Evolutionary conservation across 75 land plant genomes (phyloP).

Genomic region (Pinus albicaulis): DNA sequence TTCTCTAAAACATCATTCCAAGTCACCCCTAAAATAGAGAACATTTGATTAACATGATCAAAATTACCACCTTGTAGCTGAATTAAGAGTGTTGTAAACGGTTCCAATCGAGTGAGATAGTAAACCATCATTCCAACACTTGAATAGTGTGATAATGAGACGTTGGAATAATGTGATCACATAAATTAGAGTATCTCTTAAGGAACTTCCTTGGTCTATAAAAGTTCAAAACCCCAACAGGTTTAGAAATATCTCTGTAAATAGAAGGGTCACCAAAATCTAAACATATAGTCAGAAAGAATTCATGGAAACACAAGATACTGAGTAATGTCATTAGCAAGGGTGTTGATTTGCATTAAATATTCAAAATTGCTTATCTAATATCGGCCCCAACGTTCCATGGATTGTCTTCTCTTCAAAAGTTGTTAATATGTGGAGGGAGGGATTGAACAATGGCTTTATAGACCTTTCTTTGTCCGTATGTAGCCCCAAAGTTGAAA

Average conservation of each 20-base stretch:
- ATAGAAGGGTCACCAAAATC: slow-evolving; percentile 74
- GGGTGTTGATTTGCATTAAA: slow-evolving; percentile 94
- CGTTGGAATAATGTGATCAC: slow-evolving; percentile 94
- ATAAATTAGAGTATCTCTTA: slow-evolving; percentile 92
- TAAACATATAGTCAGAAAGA: slow-evolving; percentile 85
- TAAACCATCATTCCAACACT: slow-evolving; percentile 93
- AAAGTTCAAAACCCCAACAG: slow-evolving; percentile 92
- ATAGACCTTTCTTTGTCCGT: slow-evolving; percentile 68
- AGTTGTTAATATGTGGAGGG: slow-evolving; percentile 91
- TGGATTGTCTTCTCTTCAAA: slow-evolving; percentile 84
- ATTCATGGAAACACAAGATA: slow-evolving; percentile 99
- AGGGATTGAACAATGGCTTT: slow-evolving; percentile 85
- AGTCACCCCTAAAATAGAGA: slow-evolving; percentile 83
- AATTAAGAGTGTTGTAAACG: slow-evolving; percentile 87
- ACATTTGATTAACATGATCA: slow-evolving; percentile 96
- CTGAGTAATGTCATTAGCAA: slow-evolving; percentile 99
- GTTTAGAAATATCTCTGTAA: slow-evolving; percentile 93
- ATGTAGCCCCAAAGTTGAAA: slow-evolving; percentile 92
- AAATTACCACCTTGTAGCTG: slow-evolving; percentile 94
- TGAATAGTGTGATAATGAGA: slow-evolving; percentile 99
- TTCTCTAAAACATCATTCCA: slow-evolving; percentile 98
- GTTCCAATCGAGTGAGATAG: slow-evolving; percentile 85
- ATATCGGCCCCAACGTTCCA: slow-evolving; percentile 96
- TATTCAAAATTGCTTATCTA: slow-evolving; percentile 99
- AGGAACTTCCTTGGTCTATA: slow-evolving; percentile 73